Conservation (phyloP, 1,284 basidiomycete genomes). For the Macrocybe sp. region DNA sequence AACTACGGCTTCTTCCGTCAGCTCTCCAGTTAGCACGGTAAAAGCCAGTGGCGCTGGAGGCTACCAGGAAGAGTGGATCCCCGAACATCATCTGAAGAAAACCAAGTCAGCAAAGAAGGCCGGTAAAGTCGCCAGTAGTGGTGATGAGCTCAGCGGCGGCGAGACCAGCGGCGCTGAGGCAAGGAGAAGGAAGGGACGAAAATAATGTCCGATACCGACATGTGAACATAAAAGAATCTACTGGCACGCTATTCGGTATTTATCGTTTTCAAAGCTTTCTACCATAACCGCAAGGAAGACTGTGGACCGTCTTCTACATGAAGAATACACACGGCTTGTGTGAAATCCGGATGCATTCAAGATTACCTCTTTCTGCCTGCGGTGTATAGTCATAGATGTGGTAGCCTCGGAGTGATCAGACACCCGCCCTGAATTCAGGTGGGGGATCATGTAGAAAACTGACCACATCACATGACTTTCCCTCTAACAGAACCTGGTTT, state of each 20-base stretch:
- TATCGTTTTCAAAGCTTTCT: too few species aligned
- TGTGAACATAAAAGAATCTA: background rate
- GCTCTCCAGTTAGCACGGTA: conserved; percentile 53
- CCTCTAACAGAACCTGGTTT: too few species aligned
- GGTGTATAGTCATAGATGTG: background rate
- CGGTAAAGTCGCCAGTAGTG: conserved; percentile 42
- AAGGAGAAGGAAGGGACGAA: conserved; percentile 55
- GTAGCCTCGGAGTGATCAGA: background rate
- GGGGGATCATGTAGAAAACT: too few species aligned
- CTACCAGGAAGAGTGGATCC: conserved; percentile 93
- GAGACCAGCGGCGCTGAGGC: conserved; percentile 57
- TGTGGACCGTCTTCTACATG: too few species aligned
- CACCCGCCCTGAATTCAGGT: background rate
- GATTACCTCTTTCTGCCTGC: background rate
- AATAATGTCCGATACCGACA: conserved; percentile 29
- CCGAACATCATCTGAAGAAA: conserved; percentile 79
- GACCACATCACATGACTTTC: too few species aligned
- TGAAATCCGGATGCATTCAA: background rate
- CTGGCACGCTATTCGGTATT: too few species aligned
- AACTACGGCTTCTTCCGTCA: conserved; percentile 33
- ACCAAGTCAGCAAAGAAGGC: conserved; percentile 47
- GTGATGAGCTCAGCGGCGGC: conserved; percentile 60
- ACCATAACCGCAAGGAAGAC: too few species aligned
- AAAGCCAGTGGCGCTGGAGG: conserved; percentile 69
- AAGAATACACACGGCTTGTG: background rate